Evolutionary conservation across 306 rosid genomes (phyloP).

Genomic region (Parietaria judaica): DNA sequence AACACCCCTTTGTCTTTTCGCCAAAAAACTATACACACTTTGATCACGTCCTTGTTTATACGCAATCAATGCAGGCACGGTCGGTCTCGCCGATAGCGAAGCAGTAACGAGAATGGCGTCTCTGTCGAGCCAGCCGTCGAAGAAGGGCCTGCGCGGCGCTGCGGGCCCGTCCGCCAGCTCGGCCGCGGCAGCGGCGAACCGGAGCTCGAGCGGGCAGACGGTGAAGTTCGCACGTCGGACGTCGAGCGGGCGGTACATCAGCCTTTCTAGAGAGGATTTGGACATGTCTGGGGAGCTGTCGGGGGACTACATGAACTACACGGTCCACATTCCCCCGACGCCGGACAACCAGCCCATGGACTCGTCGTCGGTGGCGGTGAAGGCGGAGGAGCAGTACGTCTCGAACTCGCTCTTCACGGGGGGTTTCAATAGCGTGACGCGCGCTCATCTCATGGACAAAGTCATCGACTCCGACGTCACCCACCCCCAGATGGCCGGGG

Average conservation of each 20-base stretch:
- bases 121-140: conserved; percentile 41
- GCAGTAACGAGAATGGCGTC: conserved; percentile 36
- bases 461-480: conserved; percentile 78
- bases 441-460: conserved; percentile 90
- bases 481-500: conserved; percentile 95
- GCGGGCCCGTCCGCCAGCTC: conserved; percentile 45
- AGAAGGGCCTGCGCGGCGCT: conserved; percentile 38
- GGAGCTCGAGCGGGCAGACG: conserved; percentile 35
- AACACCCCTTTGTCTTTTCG: no score
- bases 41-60: no score
- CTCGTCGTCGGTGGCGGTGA: conserved; percentile 48
- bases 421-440: conserved; percentile 80
- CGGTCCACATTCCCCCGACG: conserved; percentile 84
- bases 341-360: conserved; percentile 87
- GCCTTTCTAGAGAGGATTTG: conserved; percentile 75
- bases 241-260: conserved; percentile 78
- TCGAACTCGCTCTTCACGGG: conserved; percentile 81
- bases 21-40: no score
- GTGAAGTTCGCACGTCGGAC: conserved; percentile 80
- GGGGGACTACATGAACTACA: conserved; percentile 74
- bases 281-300: conserved; percentile 67
- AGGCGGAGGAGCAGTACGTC: conserved; percentile 89
- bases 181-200: conserved; percentile 33
- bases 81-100: neutral
- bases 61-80: no score